Evolutionary conservation across 257 asterid genomes (phyloP), one percentile per base, ranked within the genome.

Genomic region (Lavandula angustifolia): DNA sequence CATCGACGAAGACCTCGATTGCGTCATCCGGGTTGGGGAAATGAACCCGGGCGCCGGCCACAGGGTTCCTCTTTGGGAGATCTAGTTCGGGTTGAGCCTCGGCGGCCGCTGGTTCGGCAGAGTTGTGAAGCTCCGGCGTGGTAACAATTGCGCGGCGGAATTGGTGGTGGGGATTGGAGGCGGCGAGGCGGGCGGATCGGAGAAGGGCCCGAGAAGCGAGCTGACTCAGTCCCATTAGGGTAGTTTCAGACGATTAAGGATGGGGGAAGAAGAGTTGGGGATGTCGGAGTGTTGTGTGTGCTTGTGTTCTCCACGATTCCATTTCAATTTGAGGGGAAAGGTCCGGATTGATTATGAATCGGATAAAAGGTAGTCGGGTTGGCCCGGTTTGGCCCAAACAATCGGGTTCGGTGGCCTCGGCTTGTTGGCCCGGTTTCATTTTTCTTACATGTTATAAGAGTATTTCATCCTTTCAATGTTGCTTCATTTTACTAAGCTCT

Each of bases 1-100:
- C 98, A 70, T 88, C 98, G 4, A 92, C 98, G 68, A 85, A 86
- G 43, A 92, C 98, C 78, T 89, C 96, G 71, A 89, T 87, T 18
- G 73, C 92, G 66, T 89, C 98, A 14, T 92, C 95, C 0, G 95
- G 96, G 51, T 89, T 87, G 16, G 96, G 81, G 77, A 89, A 78
- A 57, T 89, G 92, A 73, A 89, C 81, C 17, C 95, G 74, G 35
- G 92, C 95, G 7, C 92, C 96, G 4, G 79, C 96, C 9, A 88
- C 78, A 2, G 98, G 95, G 16, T 66, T 74, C 69, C 96, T 74
- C 43, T 76, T 70, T 0, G 95, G 95, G 59, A 86, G 94, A 86
- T 84, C 81, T 34, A 78, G 90, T 33, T 79, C 84, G 50, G 82
- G 81, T 70, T 66, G 73, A 9, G 76, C 77, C 68, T 67, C 76